Conservation (phyloP, 306 rosid genomes). For the Dryas alaskensis region DNA sequence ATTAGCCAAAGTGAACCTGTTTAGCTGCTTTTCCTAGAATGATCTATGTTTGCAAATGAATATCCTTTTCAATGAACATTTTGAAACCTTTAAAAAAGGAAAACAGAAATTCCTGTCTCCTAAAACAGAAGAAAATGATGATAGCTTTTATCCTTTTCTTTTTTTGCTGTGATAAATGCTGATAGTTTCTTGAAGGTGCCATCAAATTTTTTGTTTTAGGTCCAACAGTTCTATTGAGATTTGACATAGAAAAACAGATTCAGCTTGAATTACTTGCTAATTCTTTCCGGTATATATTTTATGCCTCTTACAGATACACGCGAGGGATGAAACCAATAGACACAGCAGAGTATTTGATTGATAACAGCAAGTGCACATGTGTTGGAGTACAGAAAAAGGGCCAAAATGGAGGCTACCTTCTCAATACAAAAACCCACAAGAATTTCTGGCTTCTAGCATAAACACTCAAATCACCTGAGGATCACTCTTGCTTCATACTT, state of each 20-base stretch:
- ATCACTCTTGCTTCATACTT: background rate
- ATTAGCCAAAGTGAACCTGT: no score
- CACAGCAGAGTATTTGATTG: conserved; percentile 80
- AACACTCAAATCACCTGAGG: background rate
- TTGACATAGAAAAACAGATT: background rate
- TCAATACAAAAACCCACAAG: conserved; percentile 71
- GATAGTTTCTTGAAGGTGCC: background rate
- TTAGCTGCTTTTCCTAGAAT: no score
- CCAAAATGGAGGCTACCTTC: conserved; percentile 76
- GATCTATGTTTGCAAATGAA: no score
- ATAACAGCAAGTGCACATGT: conserved; percentile 71
- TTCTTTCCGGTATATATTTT: background rate
- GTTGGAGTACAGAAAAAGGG: conserved; percentile 79
- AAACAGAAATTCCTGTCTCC: no score
- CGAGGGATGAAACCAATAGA: conserved; percentile 52
- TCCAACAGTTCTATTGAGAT: background rate
- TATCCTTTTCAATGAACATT: no score
- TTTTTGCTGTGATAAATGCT: no score
- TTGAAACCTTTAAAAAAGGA: no score
- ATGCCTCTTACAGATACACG: conserved; percentile 38
- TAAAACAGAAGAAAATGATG: no score
- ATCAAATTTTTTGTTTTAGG: background rate
- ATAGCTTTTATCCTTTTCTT: no score
- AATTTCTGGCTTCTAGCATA: conserved; percentile 92
- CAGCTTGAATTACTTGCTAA: background rate